Conservation (phyloP, 2,329 filamentous ascomycete genomes). For the Neonectria faginata region DNA sequence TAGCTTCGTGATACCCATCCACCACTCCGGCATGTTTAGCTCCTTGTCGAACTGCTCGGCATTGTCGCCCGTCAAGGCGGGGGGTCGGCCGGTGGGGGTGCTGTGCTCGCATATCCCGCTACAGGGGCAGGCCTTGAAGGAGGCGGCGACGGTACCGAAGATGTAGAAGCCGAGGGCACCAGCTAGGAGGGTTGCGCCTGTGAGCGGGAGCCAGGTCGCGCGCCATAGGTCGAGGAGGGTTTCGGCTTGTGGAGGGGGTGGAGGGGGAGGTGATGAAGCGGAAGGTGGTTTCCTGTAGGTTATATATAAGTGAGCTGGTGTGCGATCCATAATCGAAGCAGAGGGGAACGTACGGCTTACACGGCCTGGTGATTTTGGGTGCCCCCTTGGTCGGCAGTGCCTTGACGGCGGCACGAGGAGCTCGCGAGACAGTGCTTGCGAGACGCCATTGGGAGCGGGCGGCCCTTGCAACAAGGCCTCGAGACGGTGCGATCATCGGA, state of each 20-base stretch:
- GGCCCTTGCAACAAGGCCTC: slow-evolving; percentile 41
- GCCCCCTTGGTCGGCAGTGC: slow-evolving; percentile 34
- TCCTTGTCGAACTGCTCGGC: slow-evolving; percentile 69
- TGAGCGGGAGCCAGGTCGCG: slow-evolving; percentile 58
- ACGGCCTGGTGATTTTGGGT: slow-evolving; percentile 43
- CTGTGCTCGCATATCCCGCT: slow-evolving; percentile 49
- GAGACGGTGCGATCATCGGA: slow-evolving; percentile 48
- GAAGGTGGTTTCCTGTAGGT: slow-evolving; percentile 33
- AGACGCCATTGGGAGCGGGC: slow-evolving; percentile 44
- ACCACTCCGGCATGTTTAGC: slow-evolving; percentile 67
- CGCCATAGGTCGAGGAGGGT: slow-evolving; percentile 53
- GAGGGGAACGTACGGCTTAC: slow-evolving; percentile 47
- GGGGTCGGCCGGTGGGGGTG: slow-evolving; percentile 61
- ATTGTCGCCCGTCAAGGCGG: slow-evolving; percentile 58
- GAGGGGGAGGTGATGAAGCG: slow-evolving; percentile 26
- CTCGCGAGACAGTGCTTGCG: slow-evolving; percentile 46
- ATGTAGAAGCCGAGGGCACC: slow-evolving; percentile 62
- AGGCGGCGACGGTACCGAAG: slow-evolving; percentile 53
- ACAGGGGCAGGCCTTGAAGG: slow-evolving; percentile 46
- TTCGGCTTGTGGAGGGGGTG: slow-evolving; percentile 44
- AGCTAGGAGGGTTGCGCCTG: slow-evolving; percentile 60
- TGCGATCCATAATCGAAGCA: background rate
- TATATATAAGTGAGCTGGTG: slow-evolving; percentile 21
- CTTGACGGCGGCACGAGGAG: slow-evolving; percentile 39
- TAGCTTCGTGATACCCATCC: slow-evolving; percentile 66